Conservation (phyloP, 1,139 yeast species). For the Suhomyces bribrorum region DNA sequence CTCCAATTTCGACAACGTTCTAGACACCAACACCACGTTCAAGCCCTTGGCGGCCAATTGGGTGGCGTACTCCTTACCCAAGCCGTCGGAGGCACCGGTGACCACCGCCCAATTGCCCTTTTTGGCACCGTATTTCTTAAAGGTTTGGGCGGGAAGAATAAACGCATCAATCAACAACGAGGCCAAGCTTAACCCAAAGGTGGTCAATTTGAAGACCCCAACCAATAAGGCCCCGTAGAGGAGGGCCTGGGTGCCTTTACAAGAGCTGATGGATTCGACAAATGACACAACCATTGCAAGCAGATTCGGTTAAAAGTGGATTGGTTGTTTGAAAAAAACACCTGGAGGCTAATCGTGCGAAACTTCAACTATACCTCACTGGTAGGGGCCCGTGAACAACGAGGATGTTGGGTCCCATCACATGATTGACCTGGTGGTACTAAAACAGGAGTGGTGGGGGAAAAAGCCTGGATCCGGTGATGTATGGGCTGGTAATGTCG, state of each 20-base stretch:
- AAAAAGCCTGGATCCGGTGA: no score
- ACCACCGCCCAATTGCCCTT: slow-evolving; percentile 81
- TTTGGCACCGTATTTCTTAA: slow-evolving; percentile 66
- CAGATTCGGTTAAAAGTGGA: no score
- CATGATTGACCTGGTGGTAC: no score
- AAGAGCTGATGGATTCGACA: slow-evolving; percentile 18
- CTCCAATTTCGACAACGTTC: slow-evolving; percentile 79
- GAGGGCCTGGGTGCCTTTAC: slow-evolving; percentile 23
- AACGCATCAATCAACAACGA: slow-evolving; percentile 57
- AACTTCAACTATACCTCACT: no score
- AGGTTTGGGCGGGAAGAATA: slow-evolving; percentile 64
- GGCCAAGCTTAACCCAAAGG: slow-evolving; percentile 37
- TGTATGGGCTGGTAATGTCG: no score
- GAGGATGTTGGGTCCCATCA: no score
- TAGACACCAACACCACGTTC: slow-evolving; percentile 77
- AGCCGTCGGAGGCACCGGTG: slow-evolving; percentile 97
- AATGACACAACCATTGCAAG: slow-evolving; percentile 19
- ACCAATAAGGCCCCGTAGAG: slow-evolving; percentile 41
- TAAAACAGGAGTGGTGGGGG: no score
- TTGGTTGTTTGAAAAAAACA: not conserved
- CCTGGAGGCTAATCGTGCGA: no score
- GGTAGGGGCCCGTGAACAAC: no score
- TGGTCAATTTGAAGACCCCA: slow-evolving; percentile 54
- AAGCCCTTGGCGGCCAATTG: slow-evolving; percentile 88
- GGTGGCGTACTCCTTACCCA: slow-evolving; percentile 86